phyloP scores from a whole-genome alignment of 371 early-diverging fungal species.

The Antonospora locustae region DNA sequence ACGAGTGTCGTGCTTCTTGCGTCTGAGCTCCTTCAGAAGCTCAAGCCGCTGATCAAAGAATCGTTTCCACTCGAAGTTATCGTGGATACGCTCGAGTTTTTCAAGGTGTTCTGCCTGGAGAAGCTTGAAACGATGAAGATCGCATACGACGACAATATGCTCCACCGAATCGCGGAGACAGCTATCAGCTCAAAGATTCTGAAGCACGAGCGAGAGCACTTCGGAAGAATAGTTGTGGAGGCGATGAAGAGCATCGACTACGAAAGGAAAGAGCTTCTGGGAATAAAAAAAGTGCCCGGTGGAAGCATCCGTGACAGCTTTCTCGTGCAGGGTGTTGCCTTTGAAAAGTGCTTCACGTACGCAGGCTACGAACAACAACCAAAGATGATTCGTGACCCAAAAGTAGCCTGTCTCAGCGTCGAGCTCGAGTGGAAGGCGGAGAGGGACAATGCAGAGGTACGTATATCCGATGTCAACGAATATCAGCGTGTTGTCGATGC shows the following conservation, averaged over 20 bases:
- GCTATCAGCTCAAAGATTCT: constrained; percentile 95
- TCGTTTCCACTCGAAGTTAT: constrained; percentile 80
- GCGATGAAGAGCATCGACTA: constrained; percentile 71
- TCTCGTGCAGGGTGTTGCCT: constrained; percentile 86
- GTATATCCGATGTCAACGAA: constrained; percentile 78
- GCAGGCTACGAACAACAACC: constrained; percentile 99
- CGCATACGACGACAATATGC: constrained; percentile 59
- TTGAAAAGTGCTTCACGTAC: constrained; percentile 98
- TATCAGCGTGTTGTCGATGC: constrained; percentile 98
- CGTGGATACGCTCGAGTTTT: constrained; percentile 64
- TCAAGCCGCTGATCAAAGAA: constrained; percentile 80
- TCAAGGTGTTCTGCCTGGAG: constrained; percentile 2
- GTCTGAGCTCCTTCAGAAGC: constrained; percentile 78
- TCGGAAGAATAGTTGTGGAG: constrained; percentile 93
- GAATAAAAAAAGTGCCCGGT: constrained; percentile 85
- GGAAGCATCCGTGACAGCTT: constrained; percentile 92
- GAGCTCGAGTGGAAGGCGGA: constrained; percentile 98
- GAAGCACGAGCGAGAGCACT: constrained; percentile 82
- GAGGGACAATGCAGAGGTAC: constrained; percentile 97
- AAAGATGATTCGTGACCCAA: constrained; percentile 79
- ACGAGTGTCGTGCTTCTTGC: constrained; percentile 93
- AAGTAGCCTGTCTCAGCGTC: constrained; percentile 79
- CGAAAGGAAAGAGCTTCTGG: constrained; percentile 41
- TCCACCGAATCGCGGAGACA: constrained; percentile 85
- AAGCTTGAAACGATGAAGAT: constrained; percentile 21